Evolutionary conservation across 495 filamentous ascomycete genomes (phyloP).

Genomic region (Glutinoglossum americanum): DNA sequence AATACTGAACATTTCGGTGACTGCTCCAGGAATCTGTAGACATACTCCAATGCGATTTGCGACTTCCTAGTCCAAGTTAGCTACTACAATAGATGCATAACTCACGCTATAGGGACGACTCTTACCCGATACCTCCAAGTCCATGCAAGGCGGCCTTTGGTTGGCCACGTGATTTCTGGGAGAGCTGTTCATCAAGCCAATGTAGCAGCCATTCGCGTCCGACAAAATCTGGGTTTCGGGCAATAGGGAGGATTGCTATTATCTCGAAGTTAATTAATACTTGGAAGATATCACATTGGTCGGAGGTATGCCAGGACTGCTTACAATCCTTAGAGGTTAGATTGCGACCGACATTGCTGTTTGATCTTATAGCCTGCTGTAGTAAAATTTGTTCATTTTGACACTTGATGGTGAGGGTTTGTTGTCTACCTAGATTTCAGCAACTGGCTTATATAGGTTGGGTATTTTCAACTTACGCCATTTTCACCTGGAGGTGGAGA

Average conservation of each 20-base stretch:
- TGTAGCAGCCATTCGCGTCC: conserved; percentile 18
- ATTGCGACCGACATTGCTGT: not conserved
- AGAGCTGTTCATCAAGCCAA: conserved; percentile 13
- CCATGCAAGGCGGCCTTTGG: conserved; percentile 17
- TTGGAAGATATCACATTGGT: not conserved
- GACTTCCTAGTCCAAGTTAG: conserved; percentile 21
- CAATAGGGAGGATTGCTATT: not conserved
- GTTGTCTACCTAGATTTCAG: not conserved
- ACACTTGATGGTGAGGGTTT: not conserved
- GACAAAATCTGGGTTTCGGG: conserved; percentile 22
- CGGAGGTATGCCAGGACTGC: not conserved
- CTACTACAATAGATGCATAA: not conserved
- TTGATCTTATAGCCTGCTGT: not conserved
- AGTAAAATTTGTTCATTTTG: not conserved
- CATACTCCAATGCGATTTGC: conserved; percentile 29
- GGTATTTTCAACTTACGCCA: not conserved
- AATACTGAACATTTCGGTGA: conserved; percentile 20
- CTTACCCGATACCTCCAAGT: conserved; percentile 28
- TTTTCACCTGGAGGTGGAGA: not conserved
- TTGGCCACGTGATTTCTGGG: conserved; percentile 5
- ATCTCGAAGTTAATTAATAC: not conserved
- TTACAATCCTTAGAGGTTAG: not conserved
- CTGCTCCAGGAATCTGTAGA: conserved; percentile 17
- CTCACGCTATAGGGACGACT: not conserved
- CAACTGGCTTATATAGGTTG: not conserved